A percentile compares a stretch with the other conserved stretches of the same genome.
These are phyloP conservation scores for Neurospora cerealis DNA, from an alignment of 495 filamentous ascomycete genomes.

Conservation along the genomic window DNA sequence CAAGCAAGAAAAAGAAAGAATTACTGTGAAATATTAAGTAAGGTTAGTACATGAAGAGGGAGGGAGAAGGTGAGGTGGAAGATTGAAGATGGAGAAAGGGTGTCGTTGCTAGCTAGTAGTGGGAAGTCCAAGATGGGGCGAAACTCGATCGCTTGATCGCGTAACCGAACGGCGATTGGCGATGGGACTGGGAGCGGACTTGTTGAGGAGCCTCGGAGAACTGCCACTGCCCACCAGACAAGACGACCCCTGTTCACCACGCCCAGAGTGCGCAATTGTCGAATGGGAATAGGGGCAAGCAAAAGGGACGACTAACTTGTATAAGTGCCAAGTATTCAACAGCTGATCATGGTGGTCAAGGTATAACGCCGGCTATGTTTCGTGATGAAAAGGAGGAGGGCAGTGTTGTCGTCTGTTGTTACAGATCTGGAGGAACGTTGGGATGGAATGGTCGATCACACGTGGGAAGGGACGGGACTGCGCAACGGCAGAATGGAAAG, in stretches of 20 bases:
- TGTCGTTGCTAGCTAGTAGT: conserved; percentile 1
- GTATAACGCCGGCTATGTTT: not conserved
- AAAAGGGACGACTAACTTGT: not conserved
- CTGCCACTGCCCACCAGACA: not conserved
- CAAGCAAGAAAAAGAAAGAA: conserved; percentile 17
- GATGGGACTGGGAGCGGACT: not conserved
- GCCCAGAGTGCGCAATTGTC: not conserved
- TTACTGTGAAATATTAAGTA: conserved; percentile 10
- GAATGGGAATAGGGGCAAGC: not conserved
- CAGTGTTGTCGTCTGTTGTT: not conserved
- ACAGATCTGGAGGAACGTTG: not conserved
- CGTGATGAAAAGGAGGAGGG: not conserved
- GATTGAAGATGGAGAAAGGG: not conserved
- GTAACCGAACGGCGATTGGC: not conserved
- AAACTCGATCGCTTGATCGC: conserved; percentile 1
- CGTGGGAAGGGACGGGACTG: not conserved
- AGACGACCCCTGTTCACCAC: not conserved
- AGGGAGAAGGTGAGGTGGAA: not conserved
- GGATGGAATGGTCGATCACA: not conserved
- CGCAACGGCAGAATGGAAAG: not conserved
- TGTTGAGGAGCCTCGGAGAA: not conserved
- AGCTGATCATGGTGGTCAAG: not conserved
- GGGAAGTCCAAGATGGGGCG: conserved; percentile 8
- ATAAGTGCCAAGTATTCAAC: not conserved
- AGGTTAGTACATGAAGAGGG: conserved; percentile 6